Conservation (phyloP, 305 asterid genomes). For the Fraxinus greggii region DNA sequence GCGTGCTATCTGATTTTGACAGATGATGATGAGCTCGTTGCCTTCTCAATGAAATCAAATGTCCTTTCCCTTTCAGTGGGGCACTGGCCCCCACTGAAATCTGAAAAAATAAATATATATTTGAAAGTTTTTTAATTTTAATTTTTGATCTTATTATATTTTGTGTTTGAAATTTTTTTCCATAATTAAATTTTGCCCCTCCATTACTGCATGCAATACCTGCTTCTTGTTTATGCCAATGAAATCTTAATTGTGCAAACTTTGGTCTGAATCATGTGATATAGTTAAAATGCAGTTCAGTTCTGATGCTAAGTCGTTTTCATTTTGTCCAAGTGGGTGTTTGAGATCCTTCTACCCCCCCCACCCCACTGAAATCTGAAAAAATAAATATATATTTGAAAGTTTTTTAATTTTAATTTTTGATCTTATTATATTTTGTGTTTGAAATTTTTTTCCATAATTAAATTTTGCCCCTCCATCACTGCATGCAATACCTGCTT, state of each 20-base stretch:
- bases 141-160: background rate
- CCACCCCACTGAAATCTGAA: background rate
- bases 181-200: background rate
- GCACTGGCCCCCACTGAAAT: background rate
- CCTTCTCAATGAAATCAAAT: background rate
- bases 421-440: background rate
- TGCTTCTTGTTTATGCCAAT: background rate
- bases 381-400: too few species aligned
- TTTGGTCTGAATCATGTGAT: background rate
- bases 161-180: too few species aligned
- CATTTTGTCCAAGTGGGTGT: background rate
- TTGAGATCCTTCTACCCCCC: background rate
- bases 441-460: too few species aligned
- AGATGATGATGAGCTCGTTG: background rate
- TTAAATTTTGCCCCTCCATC: background rate
- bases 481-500: background rate
- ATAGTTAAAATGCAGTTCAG: background rate
- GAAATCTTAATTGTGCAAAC: slow-evolving; percentile 1
- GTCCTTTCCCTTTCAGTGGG: background rate
- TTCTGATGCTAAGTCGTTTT: slow-evolving; percentile 6
- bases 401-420: background rate
- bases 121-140: background rate
- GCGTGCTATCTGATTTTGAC: background rate
- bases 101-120: background rate
- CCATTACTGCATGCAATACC: background rate